Conservation (phyloP, 805 yeast species). For the Candida khao-thaluensis region DNA sequence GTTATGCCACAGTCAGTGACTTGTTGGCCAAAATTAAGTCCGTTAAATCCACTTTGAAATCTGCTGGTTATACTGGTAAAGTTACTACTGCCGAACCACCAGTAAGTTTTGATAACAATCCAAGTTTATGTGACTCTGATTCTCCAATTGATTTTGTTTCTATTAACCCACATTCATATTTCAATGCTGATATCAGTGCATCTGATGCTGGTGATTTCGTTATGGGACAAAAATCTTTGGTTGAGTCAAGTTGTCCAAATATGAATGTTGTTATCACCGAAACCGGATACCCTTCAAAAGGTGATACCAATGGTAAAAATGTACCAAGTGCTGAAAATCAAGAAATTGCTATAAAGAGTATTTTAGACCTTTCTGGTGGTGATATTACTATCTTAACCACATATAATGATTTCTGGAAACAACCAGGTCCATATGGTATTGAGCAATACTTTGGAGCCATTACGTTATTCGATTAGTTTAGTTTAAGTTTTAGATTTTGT, state of each 20-base stretch:
- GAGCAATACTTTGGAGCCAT: slow-evolving; percentile 85
- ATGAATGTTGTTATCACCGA: slow-evolving; percentile 67
- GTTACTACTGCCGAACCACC: slow-evolving; percentile 91
- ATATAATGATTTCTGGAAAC: slow-evolving; percentile 85
- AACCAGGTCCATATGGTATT: slow-evolving; percentile 77
- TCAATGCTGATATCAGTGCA: slow-evolving; percentile 63
- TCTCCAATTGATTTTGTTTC: slow-evolving; percentile 81
- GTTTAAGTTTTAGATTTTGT: no score
- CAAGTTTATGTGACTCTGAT: slow-evolving; percentile 59
- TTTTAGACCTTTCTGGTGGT: slow-evolving; percentile 56
- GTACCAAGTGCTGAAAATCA: slow-evolving; percentile 74
- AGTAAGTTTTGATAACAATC: slow-evolving; percentile 59
- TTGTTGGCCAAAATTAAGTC: slow-evolving; percentile 61
- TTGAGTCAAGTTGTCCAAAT: slow-evolving; percentile 54
- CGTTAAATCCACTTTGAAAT: slow-evolving; percentile 56
- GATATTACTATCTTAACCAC: slow-evolving; percentile 74
- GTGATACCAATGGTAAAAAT: slow-evolving; percentile 68
- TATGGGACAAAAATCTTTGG: slow-evolving; percentile 56
- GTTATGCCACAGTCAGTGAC: slow-evolving; percentile 59
- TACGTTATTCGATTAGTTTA: slow-evolving; percentile 27
- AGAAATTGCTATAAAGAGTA: slow-evolving; percentile 59
- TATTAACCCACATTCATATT: slow-evolving; percentile 84
- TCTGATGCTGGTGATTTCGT: slow-evolving; percentile 70
- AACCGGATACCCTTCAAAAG: slow-evolving; percentile 86
- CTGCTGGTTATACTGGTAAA: slow-evolving; percentile 74